These are phyloP conservation scores for Knoxia roxburghii DNA, from an alignment of 257 asterid species.

Conservation along the genomic window DNA sequence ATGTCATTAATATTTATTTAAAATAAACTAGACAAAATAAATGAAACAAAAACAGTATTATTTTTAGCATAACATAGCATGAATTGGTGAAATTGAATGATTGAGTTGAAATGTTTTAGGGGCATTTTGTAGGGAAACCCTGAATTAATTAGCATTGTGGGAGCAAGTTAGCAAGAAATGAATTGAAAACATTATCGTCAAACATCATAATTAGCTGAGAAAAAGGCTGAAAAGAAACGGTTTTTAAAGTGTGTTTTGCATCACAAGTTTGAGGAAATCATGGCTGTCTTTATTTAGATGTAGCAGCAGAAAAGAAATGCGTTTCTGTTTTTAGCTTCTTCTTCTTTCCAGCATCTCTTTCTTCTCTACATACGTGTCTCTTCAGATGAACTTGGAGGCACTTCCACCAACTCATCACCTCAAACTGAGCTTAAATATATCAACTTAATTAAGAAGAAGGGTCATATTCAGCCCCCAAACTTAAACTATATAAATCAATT, in stretches of 20 bases:
- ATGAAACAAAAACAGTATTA: no score
- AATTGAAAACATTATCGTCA: slow-evolving; percentile 32
- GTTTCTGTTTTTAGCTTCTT: slow-evolving; percentile 33
- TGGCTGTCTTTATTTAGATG: slow-evolving; percentile 48
- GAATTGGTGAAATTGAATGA: slow-evolving; percentile 37
- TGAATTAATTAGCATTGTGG: no score
- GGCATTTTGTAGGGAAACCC: slow-evolving; percentile 21
- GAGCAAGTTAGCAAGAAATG: slow-evolving; percentile 5
- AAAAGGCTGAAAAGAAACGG: slow-evolving; percentile 12
- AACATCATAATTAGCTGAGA: slow-evolving; percentile 35
- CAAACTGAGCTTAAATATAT: slow-evolving; percentile 1
- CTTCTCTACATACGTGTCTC: slow-evolving; percentile 43
- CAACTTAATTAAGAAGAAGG: no score
- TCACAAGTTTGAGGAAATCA: slow-evolving; percentile 45
- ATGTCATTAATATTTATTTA: no score
- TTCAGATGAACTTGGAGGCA: slow-evolving; percentile 45
- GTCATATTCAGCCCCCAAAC: slow-evolving; percentile 11
- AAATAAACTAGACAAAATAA: no score
- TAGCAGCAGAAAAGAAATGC: slow-evolving; percentile 19
- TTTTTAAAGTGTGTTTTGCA: slow-evolving; percentile 13
- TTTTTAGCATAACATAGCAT: no score
- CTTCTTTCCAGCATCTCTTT: no score
- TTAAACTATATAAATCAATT: slow-evolving; percentile 25
- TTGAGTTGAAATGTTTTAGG: slow-evolving; percentile 23
- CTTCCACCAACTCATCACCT: slow-evolving; percentile 42